Conservation (phyloP, 2,329 filamentous ascomycete genomes). For the Simplicillium aogashimaense region DNA sequence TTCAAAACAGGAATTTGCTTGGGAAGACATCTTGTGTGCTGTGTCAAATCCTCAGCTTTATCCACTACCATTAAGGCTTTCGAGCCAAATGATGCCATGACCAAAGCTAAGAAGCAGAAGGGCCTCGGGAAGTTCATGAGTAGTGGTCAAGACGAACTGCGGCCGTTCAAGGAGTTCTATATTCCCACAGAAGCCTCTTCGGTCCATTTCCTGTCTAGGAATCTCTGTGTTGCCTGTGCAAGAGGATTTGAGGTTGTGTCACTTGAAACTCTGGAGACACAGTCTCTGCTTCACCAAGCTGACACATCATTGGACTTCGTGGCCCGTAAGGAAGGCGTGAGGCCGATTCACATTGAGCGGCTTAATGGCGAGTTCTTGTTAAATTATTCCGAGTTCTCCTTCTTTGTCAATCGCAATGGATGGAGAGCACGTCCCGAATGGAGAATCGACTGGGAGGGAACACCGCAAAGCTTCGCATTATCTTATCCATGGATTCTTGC, state of each 20-base stretch:
- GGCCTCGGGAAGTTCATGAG: constrained; percentile 95
- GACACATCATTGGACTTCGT: constrained; percentile 98
- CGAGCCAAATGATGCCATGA: constrained; percentile 90
- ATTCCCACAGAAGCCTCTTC: constrained; percentile 97
- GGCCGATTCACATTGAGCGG: constrained; percentile 93
- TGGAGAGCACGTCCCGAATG: constrained; percentile 95
- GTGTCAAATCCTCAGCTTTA: constrained; percentile 86
- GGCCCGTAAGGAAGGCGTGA: constrained; percentile 82
- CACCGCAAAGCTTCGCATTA: constrained; percentile 82
- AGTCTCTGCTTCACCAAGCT: constrained; percentile 91
- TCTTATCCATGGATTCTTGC: constrained; percentile 96
- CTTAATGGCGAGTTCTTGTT: constrained; percentile 95
- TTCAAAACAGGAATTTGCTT: constrained; percentile 96
- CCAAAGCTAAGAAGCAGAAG: constrained; percentile 90
- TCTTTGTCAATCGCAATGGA: constrained; percentile 97
- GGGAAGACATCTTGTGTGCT: constrained; percentile 88
- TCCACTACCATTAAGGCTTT: constrained; percentile 99
- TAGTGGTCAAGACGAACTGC: constrained; percentile 83
- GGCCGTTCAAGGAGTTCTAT: constrained; percentile 98
- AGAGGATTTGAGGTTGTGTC: constrained; percentile 96
- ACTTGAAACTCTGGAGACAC: constrained; percentile 93
- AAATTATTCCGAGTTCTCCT: constrained; percentile 97
- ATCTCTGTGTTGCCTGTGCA: constrained; percentile 90
- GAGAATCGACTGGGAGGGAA: constrained; percentile 96
- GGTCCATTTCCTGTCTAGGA: constrained; percentile 94